Evolutionary conservation across 495 filamentous ascomycete species (phyloP).

Genomic region (Neurospora sp.): DNA sequence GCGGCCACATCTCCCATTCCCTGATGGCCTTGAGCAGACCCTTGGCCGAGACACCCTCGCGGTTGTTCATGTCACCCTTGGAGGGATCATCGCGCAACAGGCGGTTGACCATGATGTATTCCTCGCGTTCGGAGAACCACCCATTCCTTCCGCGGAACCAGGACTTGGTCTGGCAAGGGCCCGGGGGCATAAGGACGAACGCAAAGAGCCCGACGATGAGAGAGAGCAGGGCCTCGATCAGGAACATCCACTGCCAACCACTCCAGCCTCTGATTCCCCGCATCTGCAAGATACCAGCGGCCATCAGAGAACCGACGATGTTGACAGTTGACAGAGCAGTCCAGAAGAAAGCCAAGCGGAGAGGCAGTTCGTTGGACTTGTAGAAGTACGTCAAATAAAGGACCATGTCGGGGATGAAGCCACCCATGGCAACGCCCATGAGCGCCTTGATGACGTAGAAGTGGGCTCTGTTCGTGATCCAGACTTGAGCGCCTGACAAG

Average conservation of each 20-base stretch:
- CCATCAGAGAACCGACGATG: conserved; percentile 40
- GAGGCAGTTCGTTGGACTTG: conserved; percentile 39
- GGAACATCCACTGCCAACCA: conserved; percentile 45
- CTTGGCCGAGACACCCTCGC: conserved; percentile 34
- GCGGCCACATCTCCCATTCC: conserved; percentile 51
- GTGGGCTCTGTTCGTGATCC: conserved; percentile 21
- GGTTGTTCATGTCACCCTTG: conserved; percentile 57
- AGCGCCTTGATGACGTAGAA: conserved; percentile 36
- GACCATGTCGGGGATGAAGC: conserved; percentile 41
- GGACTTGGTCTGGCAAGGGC: conserved; percentile 40
- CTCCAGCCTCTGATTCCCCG: conserved; percentile 36
- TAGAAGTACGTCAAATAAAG: conserved; percentile 47
- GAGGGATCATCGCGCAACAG: conserved; percentile 53
- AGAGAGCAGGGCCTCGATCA: conserved; percentile 47
- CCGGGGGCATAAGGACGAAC: conserved; percentile 44
- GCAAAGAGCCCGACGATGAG: conserved; percentile 41
- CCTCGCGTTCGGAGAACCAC: conserved; percentile 54
- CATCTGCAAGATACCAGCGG: conserved; percentile 41
- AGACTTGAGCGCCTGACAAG: conserved; percentile 30
- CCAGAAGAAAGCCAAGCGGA: conserved; percentile 44
- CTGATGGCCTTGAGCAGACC: conserved; percentile 38
- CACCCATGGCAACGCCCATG: conserved; percentile 38
- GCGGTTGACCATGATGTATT: conserved; percentile 50
- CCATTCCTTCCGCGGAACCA: conserved; percentile 45
- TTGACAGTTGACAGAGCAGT: conserved; percentile 32